These are phyloP conservation scores for Aquilaria yunnanensis DNA, from an alignment of 345 rosid species.

Conservation along the genomic window DNA sequence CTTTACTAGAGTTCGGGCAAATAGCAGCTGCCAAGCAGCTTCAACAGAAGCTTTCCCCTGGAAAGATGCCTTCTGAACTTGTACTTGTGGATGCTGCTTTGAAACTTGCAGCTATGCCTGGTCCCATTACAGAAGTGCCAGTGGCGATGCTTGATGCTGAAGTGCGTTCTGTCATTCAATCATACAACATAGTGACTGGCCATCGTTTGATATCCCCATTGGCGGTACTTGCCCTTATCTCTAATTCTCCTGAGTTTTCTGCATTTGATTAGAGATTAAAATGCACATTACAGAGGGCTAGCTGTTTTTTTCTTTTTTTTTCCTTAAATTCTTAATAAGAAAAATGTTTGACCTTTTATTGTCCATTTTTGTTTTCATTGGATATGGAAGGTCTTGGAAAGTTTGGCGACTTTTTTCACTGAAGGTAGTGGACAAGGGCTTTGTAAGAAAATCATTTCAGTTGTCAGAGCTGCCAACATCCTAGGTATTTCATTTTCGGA, in stretches of 20 bases:
- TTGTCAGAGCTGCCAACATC: conserved; percentile 79
- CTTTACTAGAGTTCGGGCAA: conserved; percentile 92
- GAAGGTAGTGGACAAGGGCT: conserved; percentile 90
- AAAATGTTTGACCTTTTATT: background rate
- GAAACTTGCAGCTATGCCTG: conserved; percentile 68
- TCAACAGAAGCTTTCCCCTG: conserved; percentile 84
- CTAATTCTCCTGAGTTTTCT: conserved; percentile 8
- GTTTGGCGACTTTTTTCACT: conserved; percentile 47
- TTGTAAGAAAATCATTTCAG: conserved; percentile 75
- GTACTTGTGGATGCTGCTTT: conserved; percentile 67
- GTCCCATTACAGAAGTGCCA: conserved; percentile 47
- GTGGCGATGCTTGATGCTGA: conserved; percentile 51
- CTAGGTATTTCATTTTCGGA: conserved; percentile 80
- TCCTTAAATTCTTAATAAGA: background rate
- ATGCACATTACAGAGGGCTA: too few species aligned
- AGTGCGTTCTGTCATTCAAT: conserved; percentile 53
- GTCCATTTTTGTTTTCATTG: conserved; percentile 3
- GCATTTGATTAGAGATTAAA: too few species aligned
- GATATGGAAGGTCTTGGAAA: conserved; percentile 63
- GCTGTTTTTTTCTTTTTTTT: background rate
- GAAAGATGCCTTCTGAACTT: conserved; percentile 64
- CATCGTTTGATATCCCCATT: conserved; percentile 43
- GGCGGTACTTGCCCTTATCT: conserved; percentile 44
- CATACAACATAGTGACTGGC: conserved; percentile 35
- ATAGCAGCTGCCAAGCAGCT: conserved; percentile 94